These are phyloP conservation scores for Tranzscheliella williamsii DNA, from an alignment of 1,284 basidiomycete genomes.

Conservation along the genomic window DNA sequence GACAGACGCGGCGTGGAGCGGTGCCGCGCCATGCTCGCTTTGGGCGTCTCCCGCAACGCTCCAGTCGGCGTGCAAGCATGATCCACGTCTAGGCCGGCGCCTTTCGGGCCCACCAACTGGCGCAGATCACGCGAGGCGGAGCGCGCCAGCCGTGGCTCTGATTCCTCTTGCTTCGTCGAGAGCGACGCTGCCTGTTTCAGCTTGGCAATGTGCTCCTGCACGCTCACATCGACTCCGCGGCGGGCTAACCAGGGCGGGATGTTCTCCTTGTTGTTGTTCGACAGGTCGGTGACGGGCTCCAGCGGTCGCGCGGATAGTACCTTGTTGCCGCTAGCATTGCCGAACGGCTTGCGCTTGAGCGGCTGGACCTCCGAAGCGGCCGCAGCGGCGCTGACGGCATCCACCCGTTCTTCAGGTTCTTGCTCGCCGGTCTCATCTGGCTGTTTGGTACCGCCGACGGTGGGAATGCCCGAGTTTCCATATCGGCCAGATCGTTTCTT, in stretches of 20 bases:
- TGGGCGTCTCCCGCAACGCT: not conserved
- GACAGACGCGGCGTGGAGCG: constrained; percentile 28
- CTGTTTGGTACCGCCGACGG: not conserved
- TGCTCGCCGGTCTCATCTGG: not conserved
- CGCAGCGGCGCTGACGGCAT: not conserved
- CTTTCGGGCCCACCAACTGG: constrained; percentile 17
- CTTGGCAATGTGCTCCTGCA: constrained; percentile 10
- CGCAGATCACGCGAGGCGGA: constrained; percentile 16
- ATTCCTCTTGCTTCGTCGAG: not conserved
- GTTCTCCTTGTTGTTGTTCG: constrained; percentile 41
- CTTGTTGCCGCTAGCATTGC: constrained; percentile 13
- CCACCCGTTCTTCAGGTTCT: not conserved
- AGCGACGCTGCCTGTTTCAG: constrained; percentile 16
- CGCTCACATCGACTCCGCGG: not conserved
- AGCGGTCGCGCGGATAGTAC: constrained; percentile 7
- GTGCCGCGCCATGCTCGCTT: constrained; percentile 13
- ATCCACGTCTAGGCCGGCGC: constrained; percentile 17
- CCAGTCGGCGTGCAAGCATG: constrained; percentile 3
- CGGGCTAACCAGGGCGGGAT: constrained; percentile 30
- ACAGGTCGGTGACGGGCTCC: constrained; percentile 14
- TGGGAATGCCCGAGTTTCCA: constrained; percentile 23
- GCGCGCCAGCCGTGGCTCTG: no score
- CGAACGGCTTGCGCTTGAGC: constrained; percentile 19
- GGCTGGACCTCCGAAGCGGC: not conserved
- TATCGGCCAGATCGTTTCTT: constrained; percentile 57